Conservation (phyloP, 805 yeast species). For the Yamadazyma endophytica region DNA sequence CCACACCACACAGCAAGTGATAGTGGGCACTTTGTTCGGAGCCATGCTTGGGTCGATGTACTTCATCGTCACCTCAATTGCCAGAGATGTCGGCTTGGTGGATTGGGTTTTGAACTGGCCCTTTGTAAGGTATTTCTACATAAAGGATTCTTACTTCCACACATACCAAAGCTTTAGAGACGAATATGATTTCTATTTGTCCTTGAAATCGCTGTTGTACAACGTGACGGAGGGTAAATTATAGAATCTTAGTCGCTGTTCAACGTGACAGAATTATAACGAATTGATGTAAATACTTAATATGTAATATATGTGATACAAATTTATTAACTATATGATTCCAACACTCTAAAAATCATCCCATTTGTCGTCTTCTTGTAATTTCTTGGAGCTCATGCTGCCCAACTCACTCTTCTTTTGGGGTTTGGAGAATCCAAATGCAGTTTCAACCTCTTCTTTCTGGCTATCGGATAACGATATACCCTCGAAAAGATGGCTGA, state of each 20-base stretch:
- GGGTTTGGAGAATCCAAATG: constrained; percentile 65
- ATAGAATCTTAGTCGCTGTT: no score
- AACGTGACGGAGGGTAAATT: no score
- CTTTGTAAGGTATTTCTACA: constrained; percentile 45
- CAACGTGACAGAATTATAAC: no score
- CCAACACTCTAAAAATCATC: constrained; percentile 47
- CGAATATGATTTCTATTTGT: constrained; percentile 32
- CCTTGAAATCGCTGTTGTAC: constrained; percentile 8
- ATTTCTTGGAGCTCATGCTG: constrained; percentile 39
- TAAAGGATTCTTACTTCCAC: constrained; percentile 59
- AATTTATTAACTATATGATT: not conserved
- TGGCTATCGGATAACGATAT: constrained; percentile 33
- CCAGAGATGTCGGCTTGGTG: constrained; percentile 65
- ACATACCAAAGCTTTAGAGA: constrained; percentile 44
- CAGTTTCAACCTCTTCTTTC: constrained; percentile 46
- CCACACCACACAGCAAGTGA: constrained; percentile 70
- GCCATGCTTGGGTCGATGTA: constrained; percentile 52
- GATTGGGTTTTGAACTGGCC: constrained; percentile 60
- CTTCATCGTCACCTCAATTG: constrained; percentile 47
- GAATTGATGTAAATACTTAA: no score
- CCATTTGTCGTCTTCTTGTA: constrained; percentile 60
- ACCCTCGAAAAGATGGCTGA: constrained; percentile 56
- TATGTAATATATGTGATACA: not conserved
- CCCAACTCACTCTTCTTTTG: constrained; percentile 53
- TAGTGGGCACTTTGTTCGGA: constrained; percentile 70